Percentiles rank a stretch among this genome's conserved stretches.
Conservation (phyloP, 768 basidiomycete species). For the Termitomyces sp. region DNA sequence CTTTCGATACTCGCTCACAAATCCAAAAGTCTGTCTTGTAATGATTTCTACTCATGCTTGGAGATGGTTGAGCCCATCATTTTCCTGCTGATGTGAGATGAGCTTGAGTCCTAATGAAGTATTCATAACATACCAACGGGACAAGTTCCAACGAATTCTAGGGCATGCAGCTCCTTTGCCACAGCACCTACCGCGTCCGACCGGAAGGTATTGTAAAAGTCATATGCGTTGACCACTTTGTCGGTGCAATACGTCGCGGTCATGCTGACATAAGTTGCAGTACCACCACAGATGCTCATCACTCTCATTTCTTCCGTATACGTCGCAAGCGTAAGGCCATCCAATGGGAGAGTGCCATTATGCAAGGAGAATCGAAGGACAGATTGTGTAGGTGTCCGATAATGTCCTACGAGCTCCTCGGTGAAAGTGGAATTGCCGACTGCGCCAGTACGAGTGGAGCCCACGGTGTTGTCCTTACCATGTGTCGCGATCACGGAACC, state of each 20-base stretch:
- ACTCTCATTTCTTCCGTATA: constrained; percentile 9
- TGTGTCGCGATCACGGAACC: constrained; percentile 2
- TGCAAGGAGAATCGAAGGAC: constrained; percentile 1
- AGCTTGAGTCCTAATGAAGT: background rate
- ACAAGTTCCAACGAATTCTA: constrained; percentile 6
- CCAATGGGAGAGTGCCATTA: background rate
- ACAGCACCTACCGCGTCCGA: background rate
- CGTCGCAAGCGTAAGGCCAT: background rate
- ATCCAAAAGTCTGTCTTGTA: too few species aligned
- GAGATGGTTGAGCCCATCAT: background rate
- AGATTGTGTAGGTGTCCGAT: background rate
- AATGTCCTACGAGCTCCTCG: constrained; percentile 5
- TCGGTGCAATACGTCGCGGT: constrained; percentile 5
- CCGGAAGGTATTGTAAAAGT: background rate
- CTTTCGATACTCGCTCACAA: too few species aligned
- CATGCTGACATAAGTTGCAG: constrained; percentile 7
- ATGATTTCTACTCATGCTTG: too few species aligned
- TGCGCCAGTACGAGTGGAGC: constrained; percentile 2
- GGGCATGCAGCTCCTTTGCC: constrained; percentile 1
- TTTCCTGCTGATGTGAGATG: background rate
- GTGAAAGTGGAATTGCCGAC: background rate
- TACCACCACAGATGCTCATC: constrained; percentile 10
- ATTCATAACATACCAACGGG: background rate
- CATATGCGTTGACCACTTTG: constrained; percentile 1
- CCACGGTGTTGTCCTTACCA: constrained; percentile 8